Evolutionary conservation across 2,329 filamentous ascomycete genomes (phyloP).

Genomic region (Pseudocercospora pini-densiflorae): DNA sequence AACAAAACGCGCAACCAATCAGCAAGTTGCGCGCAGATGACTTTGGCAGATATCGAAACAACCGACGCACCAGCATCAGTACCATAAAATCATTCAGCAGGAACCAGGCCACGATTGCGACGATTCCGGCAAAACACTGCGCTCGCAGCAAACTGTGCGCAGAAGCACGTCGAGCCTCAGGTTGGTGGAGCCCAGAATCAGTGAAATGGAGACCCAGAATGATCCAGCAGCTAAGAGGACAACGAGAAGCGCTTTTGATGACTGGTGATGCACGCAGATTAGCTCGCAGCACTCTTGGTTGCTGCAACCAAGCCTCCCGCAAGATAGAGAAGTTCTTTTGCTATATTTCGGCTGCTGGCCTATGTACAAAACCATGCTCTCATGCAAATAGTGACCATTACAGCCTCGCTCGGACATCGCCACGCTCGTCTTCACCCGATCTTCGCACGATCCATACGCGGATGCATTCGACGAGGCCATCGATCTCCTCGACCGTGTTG

Average conservation of each 20-base stretch:
- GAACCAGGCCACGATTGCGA: neutral
- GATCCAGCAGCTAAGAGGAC: neutral
- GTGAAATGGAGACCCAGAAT: neutral
- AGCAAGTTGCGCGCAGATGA: neutral
- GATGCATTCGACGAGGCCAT: slow-evolving; percentile 56
- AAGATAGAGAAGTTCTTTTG: neutral
- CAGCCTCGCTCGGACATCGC: slow-evolving; percentile 17
- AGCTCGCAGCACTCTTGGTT: too few relatives aligned
- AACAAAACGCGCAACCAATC: slow-evolving; percentile 13
- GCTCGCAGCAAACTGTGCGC: neutral
- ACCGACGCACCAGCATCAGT: neutral
- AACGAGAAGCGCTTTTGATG: neutral
- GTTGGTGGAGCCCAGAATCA: too few relatives aligned
- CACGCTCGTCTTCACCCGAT: slow-evolving; percentile 10
- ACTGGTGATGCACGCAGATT: neutral
- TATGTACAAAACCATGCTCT: neutral
- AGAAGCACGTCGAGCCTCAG: neutral
- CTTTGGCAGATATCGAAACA: neutral
- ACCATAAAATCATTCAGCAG: neutral
- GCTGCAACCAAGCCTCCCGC: neutral
- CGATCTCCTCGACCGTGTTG: slow-evolving; percentile 63
- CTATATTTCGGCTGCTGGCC: neutral
- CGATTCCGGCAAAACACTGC: neutral
- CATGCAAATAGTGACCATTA: too few relatives aligned
- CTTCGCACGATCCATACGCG: slow-evolving; percentile 51